Conservation (phyloP, 345 rosid genomes). For the Angophora floribunda region DNA sequence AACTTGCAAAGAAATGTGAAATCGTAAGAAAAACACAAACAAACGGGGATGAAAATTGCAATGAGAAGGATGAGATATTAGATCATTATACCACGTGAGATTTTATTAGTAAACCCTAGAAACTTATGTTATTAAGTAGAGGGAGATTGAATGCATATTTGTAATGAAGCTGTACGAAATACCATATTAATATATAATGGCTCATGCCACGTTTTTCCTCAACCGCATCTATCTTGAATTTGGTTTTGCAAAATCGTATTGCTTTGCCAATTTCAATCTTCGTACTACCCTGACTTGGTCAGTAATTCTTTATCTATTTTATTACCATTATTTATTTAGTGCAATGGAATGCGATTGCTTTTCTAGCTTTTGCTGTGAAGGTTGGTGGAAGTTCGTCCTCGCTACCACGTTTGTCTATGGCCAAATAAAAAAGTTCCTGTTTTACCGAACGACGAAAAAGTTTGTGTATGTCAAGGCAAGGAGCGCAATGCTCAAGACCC, state of each 20-base stretch:
- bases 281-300: not conserved
- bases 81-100: not conserved
- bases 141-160: not conserved
- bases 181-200: not conserved
- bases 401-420: not conserved
- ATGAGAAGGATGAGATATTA: not conserved
- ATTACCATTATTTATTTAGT: not conserved
- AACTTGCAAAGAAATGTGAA: not conserved
- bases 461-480: not conserved
- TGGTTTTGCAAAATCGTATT: not conserved
- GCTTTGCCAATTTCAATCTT: not conserved
- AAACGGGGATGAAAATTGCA: not conserved
- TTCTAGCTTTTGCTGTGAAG: not conserved
- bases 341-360: not conserved
- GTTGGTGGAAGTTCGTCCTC: not conserved
- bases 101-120: not conserved
- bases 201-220: not conserved
- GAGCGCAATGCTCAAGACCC: not conserved
- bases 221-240: not conserved
- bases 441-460: not conserved
- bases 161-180: not conserved
- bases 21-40: not conserved
- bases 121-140: not conserved
- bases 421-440: not conserved
- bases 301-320: not conserved